Base-by-base conservation (phyloP, 2,329 filamentous ascomycete species). In the Hypomyces perniciosus region DNA sequence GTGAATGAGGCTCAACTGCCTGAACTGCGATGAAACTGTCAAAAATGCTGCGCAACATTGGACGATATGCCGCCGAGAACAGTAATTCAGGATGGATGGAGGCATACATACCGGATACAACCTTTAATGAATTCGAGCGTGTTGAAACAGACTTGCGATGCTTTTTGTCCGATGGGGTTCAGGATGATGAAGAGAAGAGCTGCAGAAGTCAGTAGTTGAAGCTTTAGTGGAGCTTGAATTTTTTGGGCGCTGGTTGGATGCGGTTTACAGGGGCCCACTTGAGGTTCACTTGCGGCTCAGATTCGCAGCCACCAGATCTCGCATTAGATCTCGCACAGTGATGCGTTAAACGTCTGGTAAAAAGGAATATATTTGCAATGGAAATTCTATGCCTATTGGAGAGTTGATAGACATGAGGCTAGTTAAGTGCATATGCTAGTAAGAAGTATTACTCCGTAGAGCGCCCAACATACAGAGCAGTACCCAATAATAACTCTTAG, bases 201-300 rank as follows among this genome's bases (percentile, higher is more conserved):
- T 38, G 41, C 6, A 42, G 30, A 33, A 39, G 48, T 29, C 41
- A 20, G 39, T 8, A 50, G 48, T 46, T 46, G 48, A 39, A 33
- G 28, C 41, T 33, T 42, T 13, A 39, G 49, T 51, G 49, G 49
- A 33, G 49, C 12, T 26, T 4, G 8, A 9, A 26, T 26, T 13
- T 4, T 6, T 44, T 38, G 46, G 49, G 44, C 27, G 50, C 40
- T 52, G 50, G 45, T 52, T 52, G 50, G 50, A 20, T 29, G 34
- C 10, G 6, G n/a, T 20, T 42, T 51, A 39, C 44, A 29, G 12
- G 12, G 47, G 28, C 45, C 50, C 50, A 47, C 39, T 8, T 29
- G 30, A 48, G 42, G 34, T 44, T 48, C 40, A 52, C 45, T 48
- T 52, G 50, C 34, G 41, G 42, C 34, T 52, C 34, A 52, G 48